These are phyloP conservation scores for Avena insularis DNA, from an alignment of 176 grass and related monocot species.

Conservation along the genomic window DNA sequence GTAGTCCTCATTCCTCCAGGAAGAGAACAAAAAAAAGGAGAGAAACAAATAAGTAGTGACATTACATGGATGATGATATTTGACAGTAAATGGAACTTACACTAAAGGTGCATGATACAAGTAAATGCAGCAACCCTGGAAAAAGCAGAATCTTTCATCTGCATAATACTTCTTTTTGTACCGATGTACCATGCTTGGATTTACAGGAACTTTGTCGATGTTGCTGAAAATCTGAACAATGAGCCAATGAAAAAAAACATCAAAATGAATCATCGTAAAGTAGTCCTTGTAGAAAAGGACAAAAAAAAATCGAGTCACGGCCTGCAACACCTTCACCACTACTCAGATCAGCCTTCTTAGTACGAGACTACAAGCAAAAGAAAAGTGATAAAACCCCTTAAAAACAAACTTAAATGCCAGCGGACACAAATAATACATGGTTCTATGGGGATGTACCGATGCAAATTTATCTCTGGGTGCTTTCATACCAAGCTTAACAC, in stretches of 20 bases:
- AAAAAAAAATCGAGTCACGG: not conserved
- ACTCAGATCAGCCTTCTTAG: not conserved
- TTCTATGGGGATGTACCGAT: not conserved
- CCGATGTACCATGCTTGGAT: slow-evolving; percentile 53
- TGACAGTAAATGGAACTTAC: slow-evolving; percentile 62
- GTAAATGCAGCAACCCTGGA: slow-evolving; percentile 76
- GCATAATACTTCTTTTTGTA: slow-evolving; percentile 80
- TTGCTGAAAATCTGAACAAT: slow-evolving; percentile 79
- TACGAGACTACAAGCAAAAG: slow-evolving; percentile 18
- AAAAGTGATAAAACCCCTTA: slow-evolving; percentile 11
- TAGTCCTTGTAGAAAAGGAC: slow-evolving; percentile 1
- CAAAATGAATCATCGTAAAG: slow-evolving; percentile 30
- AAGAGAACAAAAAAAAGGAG: slow-evolving; percentile 32
- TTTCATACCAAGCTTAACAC: slow-evolving; percentile 15
- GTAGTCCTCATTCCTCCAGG: slow-evolving; percentile 72
- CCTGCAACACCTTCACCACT: not conserved
- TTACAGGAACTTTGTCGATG: slow-evolving; percentile 51
- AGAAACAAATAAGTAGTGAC: slow-evolving; percentile 34
- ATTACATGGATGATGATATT: slow-evolving; percentile 48
- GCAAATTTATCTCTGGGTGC: not conserved
- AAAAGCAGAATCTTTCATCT: slow-evolving; percentile 84
- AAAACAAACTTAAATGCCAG: slow-evolving; percentile 24
- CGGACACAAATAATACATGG: slow-evolving; percentile 37
- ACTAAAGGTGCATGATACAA: slow-evolving; percentile 59
- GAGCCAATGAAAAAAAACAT: slow-evolving; percentile 39